Conservation (phyloP, 2,329 filamentous ascomycete species). For the Raffaelea deltoideospora region DNA sequence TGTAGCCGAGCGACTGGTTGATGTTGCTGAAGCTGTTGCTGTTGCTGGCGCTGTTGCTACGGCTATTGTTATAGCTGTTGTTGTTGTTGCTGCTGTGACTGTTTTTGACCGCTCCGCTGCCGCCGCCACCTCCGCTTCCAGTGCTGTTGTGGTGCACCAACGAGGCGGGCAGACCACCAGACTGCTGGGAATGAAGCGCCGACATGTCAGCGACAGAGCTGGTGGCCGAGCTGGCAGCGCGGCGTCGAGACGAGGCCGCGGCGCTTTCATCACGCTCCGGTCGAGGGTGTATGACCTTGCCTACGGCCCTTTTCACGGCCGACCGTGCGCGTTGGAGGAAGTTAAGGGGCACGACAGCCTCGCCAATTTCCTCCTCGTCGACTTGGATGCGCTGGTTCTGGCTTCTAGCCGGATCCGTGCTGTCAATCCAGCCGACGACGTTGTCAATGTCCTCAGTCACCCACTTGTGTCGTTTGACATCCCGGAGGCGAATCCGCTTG, state of each 20-base stretch:
- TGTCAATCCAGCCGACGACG: constrained; percentile 72
- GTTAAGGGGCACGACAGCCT: constrained; percentile 78
- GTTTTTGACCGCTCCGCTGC: too few relatives aligned
- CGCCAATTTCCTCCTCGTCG: constrained; percentile 76
- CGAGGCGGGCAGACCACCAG: constrained; percentile 12
- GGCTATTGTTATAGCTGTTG: neutral
- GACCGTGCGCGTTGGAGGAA: constrained; percentile 75
- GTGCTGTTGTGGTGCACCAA: constrained; percentile 2
- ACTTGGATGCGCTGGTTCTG: constrained; percentile 82
- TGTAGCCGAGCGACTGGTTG: constrained; percentile 3
- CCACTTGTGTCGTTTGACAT: constrained; percentile 93
- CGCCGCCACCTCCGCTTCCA: neutral
- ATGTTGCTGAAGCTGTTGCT: neutral
- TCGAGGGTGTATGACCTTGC: constrained; percentile 47
- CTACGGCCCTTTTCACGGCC: constrained; percentile 53
- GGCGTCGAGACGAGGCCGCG: constrained; percentile 27
- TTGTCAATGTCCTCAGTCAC: constrained; percentile 66
- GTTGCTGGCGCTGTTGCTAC: constrained; percentile 2
- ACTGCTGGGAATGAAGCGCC: constrained; percentile 26
- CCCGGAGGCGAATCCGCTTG: constrained; percentile 73
- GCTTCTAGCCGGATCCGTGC: constrained; percentile 70
- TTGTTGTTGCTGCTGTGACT: too few relatives aligned
- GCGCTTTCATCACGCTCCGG: constrained; percentile 37
- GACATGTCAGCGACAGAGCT: constrained; percentile 46
- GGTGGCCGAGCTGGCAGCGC: constrained; percentile 46